Evolutionary conservation across 176 grass and related monocot species (phyloP).

Genomic region (Lolium multiflorum): DNA sequence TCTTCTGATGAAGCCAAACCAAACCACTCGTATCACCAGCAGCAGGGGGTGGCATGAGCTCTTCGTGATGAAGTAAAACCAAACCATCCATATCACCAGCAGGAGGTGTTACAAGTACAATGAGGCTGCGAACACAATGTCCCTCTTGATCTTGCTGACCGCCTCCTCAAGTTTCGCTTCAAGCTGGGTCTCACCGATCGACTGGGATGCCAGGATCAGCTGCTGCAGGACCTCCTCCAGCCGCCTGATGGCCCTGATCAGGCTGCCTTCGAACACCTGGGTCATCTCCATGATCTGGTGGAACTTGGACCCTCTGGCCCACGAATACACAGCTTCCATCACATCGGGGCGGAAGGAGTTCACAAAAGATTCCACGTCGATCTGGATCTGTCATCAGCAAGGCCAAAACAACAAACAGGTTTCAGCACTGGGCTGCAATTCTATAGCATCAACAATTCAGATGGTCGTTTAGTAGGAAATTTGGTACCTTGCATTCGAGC

Average conservation of each 20-base stretch:
- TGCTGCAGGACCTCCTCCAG: slow-evolving; percentile 95
- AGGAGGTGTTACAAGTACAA: slow-evolving; percentile 58
- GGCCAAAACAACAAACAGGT: too few relatives aligned
- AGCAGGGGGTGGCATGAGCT: too few relatives aligned
- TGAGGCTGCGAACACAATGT: slow-evolving; percentile 73
- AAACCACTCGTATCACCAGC: too few relatives aligned
- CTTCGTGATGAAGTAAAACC: too few relatives aligned
- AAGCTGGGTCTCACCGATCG: slow-evolving; percentile 73
- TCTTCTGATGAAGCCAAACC: too few relatives aligned
- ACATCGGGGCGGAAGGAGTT: slow-evolving; percentile 87
- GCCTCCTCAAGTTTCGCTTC: slow-evolving; percentile 88
- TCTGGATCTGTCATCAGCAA: slow-evolving; percentile 60
- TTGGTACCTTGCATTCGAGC: slow-evolving; percentile 89
- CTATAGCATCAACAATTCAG: not conserved
- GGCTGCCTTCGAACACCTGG: slow-evolving; percentile 88
- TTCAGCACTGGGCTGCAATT: not conserved
- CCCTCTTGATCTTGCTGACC: slow-evolving; percentile 72
- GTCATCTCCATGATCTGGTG: slow-evolving; percentile 92
- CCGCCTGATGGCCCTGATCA: slow-evolving; percentile 93
- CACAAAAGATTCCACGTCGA: slow-evolving; percentile 78
- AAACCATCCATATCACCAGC: not conserved
- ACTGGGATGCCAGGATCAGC: slow-evolving; percentile 81
- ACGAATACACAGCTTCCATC: slow-evolving; percentile 91
- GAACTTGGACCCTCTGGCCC: slow-evolving; percentile 85
- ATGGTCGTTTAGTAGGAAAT: slow-evolving; percentile 11